Base-by-base conservation (phyloP, 108 stramenopile genomes). In the Pseudonitzschia delicatissima region DNA sequence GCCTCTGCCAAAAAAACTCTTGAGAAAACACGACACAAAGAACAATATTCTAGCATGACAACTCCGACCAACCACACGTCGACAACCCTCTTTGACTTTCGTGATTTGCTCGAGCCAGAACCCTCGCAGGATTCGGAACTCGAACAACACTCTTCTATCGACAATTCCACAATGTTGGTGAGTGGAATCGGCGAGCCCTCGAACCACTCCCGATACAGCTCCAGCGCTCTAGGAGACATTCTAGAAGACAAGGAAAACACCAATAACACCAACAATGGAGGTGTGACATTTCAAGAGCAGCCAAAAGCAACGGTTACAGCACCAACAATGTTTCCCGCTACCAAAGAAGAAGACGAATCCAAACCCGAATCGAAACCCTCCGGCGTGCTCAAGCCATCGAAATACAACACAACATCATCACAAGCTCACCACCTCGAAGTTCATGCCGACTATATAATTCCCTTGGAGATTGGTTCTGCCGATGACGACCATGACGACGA, bases 121-220 rank as follows among this genome's bases (percentile, higher is more conserved):
- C 39, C 6, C 25, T 61, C 60, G 12, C 60, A 61, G 32, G 40
- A 21, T 21, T 61, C 60, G 20, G n/a, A n/a, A n/a, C 39, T 61
- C 11, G 60, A 61, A 40, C 53, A 55, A 33, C 28, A 55, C 53
- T 61, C 60, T 18, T 61, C 60, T 3, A 61, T 61, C 39, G 60
- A 61, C 37, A 37, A 61, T 26, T 61, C 60, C 36, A 33, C 37
- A 4, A 61, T 61, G n/a, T 61, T 61, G 20, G 53, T 55, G 6
- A 31, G 29, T 11, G 7, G 2, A 3, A 23, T 18, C 20, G 53
- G 53, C 3, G 60, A 61, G 39, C 2, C 9, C 9, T 40, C 39
- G 11, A n/a, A 23, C 8, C 60, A 61, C 60, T 26, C 60, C 1
- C 60, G 60, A 3, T 61, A 18, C 60, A 55, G 53, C 13, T 55